Conservation (phyloP, 345 rosid genomes). For the Bruguiera gymnorhiza region DNA sequence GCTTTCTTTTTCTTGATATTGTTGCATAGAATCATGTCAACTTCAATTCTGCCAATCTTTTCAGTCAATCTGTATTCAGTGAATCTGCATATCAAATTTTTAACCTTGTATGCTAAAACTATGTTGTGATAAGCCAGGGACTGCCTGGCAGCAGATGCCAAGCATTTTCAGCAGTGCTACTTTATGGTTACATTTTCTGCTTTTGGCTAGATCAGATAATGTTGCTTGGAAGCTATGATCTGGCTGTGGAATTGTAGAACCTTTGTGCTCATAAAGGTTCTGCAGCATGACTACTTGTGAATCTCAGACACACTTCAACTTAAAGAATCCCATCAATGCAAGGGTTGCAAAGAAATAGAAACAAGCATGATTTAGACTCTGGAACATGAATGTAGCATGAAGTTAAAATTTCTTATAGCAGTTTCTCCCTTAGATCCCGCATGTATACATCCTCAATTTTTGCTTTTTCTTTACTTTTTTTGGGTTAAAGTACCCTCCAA, state of each 20-base stretch:
- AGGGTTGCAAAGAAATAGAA: not conserved
- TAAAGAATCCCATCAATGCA: not conserved
- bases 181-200: constrained; percentile 2
- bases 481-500: not conserved
- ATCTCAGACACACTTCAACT: not conserved
- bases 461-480: not conserved
- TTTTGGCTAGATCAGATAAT: not conserved
- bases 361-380: not conserved
- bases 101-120: no score
- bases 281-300: not conserved
- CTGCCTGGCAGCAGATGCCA: not conserved
- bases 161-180: no score
- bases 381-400: not conserved
- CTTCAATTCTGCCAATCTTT: not conserved
- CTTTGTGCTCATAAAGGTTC: not conserved
- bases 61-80: not conserved
- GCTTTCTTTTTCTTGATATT: not conserved
- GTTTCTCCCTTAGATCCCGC: not conserved
- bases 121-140: not conserved
- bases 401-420: no score
- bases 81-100: not conserved
- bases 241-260: not conserved
- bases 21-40: not conserved
- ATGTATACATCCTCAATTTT: not conserved
- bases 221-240: not conserved